Evolutionary conservation across 225 moss, liverwort and hornwort genomes (phyloP), one percentile per base, ranked within the genome.

Genomic region (Pseudisothecium myosuroides): DNA sequence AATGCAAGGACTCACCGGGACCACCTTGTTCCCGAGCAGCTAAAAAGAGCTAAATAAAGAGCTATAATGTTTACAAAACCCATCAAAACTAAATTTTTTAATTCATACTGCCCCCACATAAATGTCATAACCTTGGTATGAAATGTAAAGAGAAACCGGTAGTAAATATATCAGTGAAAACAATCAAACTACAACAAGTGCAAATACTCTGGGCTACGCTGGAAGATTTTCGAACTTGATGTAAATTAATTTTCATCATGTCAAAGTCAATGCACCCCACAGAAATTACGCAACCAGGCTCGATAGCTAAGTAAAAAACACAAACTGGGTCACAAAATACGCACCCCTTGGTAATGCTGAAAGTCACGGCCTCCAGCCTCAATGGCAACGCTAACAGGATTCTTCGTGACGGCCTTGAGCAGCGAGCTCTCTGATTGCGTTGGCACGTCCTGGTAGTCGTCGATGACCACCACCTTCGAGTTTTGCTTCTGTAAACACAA

Each of bases 301-400:
- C 47, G 60, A 18, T 27, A 71, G n/a, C 19, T 29, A 39, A 28
- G 26, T 63, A 8, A 15, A 15, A 76, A 26, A 41, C 8, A n/a
- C 10, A 31, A 62, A 32, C 23, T 15, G 14, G 75, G 76, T 45
- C 63, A 4, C n/a, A 62, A 77, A 59, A 26, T 12, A 91, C 88
- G 83, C 78, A 96, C 96, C 92, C 94, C 87, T 90, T 90, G 85
- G 69, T 96, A 96, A 65, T 96, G 93, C 90, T 98, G 98, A 86
- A 98, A 96, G 80, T 98, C 95, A 18, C 94, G 93, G 54, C 96
- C 95, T 34, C 88, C 92, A n/a, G 94, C 96, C 85, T 98, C 98
- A 52, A 98, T 94, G 5, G 96, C 96, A 47, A 98, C 91, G 66
- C 98, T 96, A 16, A 98, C 95, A 29, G 98, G 98, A 73, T 98